Conservation (phyloP, 2,329 filamentous ascomycete species). For the Capronia coronata region DNA sequence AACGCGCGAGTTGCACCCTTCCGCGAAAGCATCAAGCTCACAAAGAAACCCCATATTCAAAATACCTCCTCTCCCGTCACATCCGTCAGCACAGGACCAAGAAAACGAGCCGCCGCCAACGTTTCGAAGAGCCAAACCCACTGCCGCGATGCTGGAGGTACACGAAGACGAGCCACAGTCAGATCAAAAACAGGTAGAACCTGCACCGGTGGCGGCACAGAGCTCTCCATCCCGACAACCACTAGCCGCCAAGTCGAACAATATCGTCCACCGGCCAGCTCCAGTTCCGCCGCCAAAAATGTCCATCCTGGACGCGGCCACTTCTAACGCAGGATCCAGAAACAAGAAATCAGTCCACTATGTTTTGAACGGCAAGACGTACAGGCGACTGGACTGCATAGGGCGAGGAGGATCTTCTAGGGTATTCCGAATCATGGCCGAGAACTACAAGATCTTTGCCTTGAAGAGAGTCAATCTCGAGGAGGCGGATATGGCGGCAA, state of each 20-base stretch:
- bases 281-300: slow-evolving; percentile 84
- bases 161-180: slow-evolving; percentile 41
- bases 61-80: slow-evolving; percentile 49
- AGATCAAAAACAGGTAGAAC: slow-evolving; percentile 33
- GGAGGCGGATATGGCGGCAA: slow-evolving; percentile 74
- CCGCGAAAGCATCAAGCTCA: slow-evolving; percentile 37
- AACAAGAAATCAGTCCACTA: slow-evolving; percentile 71
- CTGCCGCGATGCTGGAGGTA: slow-evolving; percentile 52
- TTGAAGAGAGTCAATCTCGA: slow-evolving; percentile 88
- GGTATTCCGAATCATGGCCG: slow-evolving; percentile 93
- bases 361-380: slow-evolving; percentile 85
- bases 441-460: slow-evolving; percentile 93
- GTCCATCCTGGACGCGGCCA: slow-evolving; percentile 89
- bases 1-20: slow-evolving; percentile 35
- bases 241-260: slow-evolving; percentile 51
- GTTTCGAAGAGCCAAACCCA: slow-evolving; percentile 57
- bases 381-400: slow-evolving; percentile 82
- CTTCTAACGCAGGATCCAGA: slow-evolving; percentile 72
- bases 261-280: slow-evolving; percentile 71
- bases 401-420: slow-evolving; percentile 89
- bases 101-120: slow-evolving; percentile 74
- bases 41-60: slow-evolving; percentile 52
- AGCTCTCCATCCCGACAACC: slow-evolving; percentile 40
- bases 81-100: slow-evolving; percentile 66
- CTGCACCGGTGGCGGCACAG: slow-evolving; percentile 44